Conservation (phyloP, 345 rosid genomes). For the Salix udensis region DNA sequence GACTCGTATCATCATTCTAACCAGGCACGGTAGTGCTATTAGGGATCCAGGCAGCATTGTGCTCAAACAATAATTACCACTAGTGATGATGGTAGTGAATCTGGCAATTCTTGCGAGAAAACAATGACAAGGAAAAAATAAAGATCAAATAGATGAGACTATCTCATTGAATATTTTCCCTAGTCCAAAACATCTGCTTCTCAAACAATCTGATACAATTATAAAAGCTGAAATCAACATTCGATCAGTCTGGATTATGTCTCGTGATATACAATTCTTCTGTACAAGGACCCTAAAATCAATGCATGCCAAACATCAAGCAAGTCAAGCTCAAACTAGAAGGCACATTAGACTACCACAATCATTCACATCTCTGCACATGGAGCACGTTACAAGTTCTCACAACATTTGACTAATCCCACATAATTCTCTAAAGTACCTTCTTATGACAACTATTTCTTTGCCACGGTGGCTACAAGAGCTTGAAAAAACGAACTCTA, state of each 20-base stretch:
- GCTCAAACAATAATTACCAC: not conserved
- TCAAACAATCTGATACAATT: not conserved
- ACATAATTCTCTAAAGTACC: not conserved
- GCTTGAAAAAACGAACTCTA: not conserved
- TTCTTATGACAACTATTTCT: not conserved
- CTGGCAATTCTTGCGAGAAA: not conserved
- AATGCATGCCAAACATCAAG: not conserved
- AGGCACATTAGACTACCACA: not conserved
- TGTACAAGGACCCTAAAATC: not conserved
- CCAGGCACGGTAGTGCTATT: not conserved
- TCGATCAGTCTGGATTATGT: not conserved
- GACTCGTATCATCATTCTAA: not conserved
- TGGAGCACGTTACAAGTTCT: not conserved
- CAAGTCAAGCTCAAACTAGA: not conserved
- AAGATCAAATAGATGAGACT: not conserved
- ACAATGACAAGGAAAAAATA: not conserved
- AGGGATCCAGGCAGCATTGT: not conserved
- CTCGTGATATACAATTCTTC: not conserved
- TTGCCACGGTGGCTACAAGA: not conserved
- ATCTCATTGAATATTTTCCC: not conserved
- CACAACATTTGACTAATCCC: not conserved
- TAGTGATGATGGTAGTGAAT: not conserved
- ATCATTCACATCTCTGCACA: not conserved
- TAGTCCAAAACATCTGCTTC: not conserved
- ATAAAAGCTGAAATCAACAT: not conserved